These are phyloP conservation scores for Globisporangium uncinulatum DNA, from an alignment of 352 stramenopile species.

Conservation along the genomic window DNA sequence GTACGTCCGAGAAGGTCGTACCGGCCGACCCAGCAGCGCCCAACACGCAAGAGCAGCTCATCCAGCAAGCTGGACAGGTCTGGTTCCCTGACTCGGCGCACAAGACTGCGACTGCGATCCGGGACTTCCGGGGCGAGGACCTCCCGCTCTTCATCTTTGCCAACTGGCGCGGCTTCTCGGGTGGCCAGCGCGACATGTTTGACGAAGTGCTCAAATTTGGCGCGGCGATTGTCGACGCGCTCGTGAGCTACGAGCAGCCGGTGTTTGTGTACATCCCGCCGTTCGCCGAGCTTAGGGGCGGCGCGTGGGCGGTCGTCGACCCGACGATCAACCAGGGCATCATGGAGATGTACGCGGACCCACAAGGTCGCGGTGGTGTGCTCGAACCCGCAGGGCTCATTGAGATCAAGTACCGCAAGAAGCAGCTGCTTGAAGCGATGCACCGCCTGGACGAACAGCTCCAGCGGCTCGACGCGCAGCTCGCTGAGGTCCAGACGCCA, in stretches of 20 bases:
- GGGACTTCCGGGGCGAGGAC: conserved; percentile 99
- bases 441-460: conserved; percentile 96
- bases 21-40: conserved; percentile 97
- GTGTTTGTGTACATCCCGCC: conserved; percentile 99
- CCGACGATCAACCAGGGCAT: conserved; percentile 98
- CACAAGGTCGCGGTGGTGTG: conserved; percentile 93
- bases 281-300: conserved; percentile 97
- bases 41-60: conserved; percentile 94
- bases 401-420: conserved; percentile 99
- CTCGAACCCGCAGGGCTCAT: conserved; percentile 98
- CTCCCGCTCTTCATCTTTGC: conserved; percentile 99
- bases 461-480: conserved; percentile 69
- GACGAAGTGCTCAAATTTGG: conserved; percentile 99
- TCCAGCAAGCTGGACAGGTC: conserved; percentile 98
- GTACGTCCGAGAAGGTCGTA: conserved; percentile 95
- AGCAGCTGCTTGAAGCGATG: conserved; percentile 96
- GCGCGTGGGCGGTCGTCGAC: conserved; percentile 99
- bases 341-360: conserved; percentile 99
- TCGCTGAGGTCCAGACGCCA: conserved; percentile 57
- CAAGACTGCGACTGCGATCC: conserved; percentile 99
- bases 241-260: conserved; percentile 98
- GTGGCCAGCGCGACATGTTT: conserved; percentile 99
- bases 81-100: conserved; percentile 99
- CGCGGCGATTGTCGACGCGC: conserved; percentile 98
- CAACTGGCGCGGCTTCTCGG: conserved; percentile 99